Evolutionary conservation across 306 rosid genomes (phyloP).

Genomic region (Hippophae tibetana): DNA sequence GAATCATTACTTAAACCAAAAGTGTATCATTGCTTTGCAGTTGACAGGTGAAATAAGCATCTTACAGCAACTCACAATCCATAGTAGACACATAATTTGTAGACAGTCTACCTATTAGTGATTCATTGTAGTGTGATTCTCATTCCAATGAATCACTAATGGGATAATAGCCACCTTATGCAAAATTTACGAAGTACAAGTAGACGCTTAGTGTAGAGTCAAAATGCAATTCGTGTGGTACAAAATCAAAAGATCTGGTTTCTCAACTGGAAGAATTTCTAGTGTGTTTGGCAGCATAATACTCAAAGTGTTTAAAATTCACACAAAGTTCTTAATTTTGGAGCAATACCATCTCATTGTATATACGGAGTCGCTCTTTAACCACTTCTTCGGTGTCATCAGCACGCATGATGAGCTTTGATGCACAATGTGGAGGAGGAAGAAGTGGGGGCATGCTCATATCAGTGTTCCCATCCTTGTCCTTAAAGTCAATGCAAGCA

Average conservation of each 20-base stretch:
- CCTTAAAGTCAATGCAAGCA: slow-evolving; percentile 37
- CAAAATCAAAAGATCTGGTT: no score
- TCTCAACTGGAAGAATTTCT: no score
- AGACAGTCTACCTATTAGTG: neutral
- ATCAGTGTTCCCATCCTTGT: slow-evolving; percentile 31
- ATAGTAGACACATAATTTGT: no score
- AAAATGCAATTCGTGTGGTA: no score
- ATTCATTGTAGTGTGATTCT: no score
- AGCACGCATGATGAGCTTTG: slow-evolving; percentile 33
- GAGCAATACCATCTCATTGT: slow-evolving; percentile 32
- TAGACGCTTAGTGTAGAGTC: no score
- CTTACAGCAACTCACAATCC: neutral
- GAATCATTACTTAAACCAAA: slow-evolving; percentile 3
- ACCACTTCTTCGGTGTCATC: slow-evolving; percentile 46
- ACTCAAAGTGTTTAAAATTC: no score
- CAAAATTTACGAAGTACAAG: no score
- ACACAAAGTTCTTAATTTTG: neutral
- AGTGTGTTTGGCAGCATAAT: no score
- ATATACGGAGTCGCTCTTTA: slow-evolving; percentile 31
- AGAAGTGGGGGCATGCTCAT: slow-evolving; percentile 44
- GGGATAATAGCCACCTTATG: no score
- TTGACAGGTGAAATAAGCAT: neutral
- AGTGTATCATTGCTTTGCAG: neutral
- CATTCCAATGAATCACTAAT: no score
- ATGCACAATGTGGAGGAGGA: slow-evolving; percentile 39